Evolutionary conservation across 2,329 filamentous ascomycete genomes (phyloP).

Genomic region (Verticillium klebahnii): DNA sequence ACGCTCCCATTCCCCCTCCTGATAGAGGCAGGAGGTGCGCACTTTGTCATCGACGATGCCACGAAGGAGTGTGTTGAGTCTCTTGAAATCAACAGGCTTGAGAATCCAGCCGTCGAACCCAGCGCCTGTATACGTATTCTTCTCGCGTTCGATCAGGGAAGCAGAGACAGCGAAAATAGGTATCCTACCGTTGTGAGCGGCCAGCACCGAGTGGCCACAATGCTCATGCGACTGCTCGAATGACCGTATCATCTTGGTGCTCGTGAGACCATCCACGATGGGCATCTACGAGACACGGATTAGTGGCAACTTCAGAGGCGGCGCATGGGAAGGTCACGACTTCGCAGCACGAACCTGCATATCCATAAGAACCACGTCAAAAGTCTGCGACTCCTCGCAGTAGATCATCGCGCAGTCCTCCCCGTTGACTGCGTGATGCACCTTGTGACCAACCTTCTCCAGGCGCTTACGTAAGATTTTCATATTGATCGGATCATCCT

Average conservation of each 20-base stretch:
- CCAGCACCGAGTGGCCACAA: conserved; percentile 51
- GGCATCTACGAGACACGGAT: conserved; percentile 64
- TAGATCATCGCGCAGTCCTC: conserved; percentile 76
- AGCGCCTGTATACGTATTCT: conserved; percentile 64
- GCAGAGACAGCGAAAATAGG: conserved; percentile 87
- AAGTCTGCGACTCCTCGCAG: conserved; percentile 55
- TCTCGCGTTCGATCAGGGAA: conserved; percentile 68
- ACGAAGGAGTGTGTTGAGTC: conserved; percentile 62
- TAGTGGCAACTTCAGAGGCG: neutral
- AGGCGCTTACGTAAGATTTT: conserved; percentile 75
- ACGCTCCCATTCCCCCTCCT: conserved; percentile 71
- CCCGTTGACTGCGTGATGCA: conserved; percentile 73
- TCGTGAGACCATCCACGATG: conserved; percentile 78
- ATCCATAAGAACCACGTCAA: conserved; percentile 85
- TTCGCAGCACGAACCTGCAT: conserved; percentile 64
- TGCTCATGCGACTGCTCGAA: conserved; percentile 54
- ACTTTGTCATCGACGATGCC: conserved; percentile 61
- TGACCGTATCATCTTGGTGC: conserved; percentile 77
- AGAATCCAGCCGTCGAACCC: conserved; percentile 91
- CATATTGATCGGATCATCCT: conserved; percentile 86
- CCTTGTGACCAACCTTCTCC: conserved; percentile 69
- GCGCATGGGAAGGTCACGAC: neutral
- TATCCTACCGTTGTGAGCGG: conserved; percentile 58
- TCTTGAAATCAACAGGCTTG: conserved; percentile 79
- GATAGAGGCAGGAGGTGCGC: conserved; percentile 62